Percentiles rank a stretch among this genome's conserved stretches.
Evolutionary conservation across 2,329 filamentous ascomycete genomes (phyloP).

Genomic region (Davidsoniella virescens): DNA sequence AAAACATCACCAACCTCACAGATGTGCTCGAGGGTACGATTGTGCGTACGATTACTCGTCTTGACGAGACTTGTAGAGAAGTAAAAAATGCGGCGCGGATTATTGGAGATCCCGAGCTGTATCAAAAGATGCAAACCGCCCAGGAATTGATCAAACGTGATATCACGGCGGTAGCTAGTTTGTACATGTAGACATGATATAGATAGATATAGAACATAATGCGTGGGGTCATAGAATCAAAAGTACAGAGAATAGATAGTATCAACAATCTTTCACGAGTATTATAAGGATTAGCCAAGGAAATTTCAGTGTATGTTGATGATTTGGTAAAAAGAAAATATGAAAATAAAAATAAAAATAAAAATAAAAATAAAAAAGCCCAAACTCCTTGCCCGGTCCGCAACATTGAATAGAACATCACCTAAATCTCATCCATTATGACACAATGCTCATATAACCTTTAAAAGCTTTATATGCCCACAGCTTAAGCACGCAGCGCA

Average conservation of each 20-base stretch:
- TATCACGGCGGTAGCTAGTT: slow-evolving; percentile 73
- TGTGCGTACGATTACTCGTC: slow-evolving; percentile 77
- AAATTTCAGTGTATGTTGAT: no score
- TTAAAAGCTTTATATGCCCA: no score
- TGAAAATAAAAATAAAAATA: slow-evolving; percentile 1
- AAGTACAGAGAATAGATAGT: no score
- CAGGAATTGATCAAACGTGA: slow-evolving; percentile 97
- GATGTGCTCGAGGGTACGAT: slow-evolving; percentile 96
- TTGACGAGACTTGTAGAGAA: slow-evolving; percentile 93
- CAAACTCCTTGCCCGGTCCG: no score
- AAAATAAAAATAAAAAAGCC: slow-evolving; percentile 1
- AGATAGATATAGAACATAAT: no score
- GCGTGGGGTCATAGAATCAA: no score
- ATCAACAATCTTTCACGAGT: no score
- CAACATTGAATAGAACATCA: background rate
- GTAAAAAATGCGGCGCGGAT: slow-evolving; percentile 94
- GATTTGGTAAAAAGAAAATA: background rate
- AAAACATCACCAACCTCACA: slow-evolving; percentile 88
- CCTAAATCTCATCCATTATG: background rate
- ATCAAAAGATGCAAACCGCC: slow-evolving; percentile 90
- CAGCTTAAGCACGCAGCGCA: slow-evolving; percentile 33
- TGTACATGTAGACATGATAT: slow-evolving; percentile 53
- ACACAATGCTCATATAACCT: background rate
- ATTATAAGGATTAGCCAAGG: no score
- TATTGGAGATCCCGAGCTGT: slow-evolving; percentile 83